These are phyloP conservation scores for Fusarium caatingaense DNA, from an alignment of 2,329 filamentous ascomycete species.

Conservation along the genomic window DNA sequence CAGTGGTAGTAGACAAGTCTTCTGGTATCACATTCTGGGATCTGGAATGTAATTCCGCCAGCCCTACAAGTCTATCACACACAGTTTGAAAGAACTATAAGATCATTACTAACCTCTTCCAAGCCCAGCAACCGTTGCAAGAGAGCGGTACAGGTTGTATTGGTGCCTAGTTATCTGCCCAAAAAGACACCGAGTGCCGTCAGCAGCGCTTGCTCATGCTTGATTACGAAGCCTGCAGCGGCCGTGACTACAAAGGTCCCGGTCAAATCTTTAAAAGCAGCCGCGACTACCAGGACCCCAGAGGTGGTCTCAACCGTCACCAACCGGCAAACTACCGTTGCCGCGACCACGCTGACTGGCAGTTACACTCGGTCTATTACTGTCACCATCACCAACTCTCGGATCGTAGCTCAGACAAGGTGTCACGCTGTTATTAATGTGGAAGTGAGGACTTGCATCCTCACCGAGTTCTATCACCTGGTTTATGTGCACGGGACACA, in stretches of 20 bases:
- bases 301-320: neutral
- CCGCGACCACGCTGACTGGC: neutral
- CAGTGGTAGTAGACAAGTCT: neutral
- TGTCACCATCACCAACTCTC: neutral
- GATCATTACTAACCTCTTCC: neutral
- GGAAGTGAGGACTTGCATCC: neutral
- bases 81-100: accelerated
- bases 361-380: neutral
- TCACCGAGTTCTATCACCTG: neutral
- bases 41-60: neutral
- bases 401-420: neutral
- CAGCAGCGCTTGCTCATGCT: neutral
- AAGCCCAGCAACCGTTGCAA: neutral
- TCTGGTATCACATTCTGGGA: neutral
- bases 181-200: neutral
- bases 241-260: neutral
- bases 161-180: neutral
- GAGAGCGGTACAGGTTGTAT: neutral
- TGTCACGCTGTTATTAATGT: neutral
- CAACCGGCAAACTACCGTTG: neutral
- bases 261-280: neutral
- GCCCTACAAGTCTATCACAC: too few species aligned
- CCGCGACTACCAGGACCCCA: neutral
- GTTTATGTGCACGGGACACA: neutral
- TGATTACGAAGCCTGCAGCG: neutral